Conservation (phyloP, 176 grass and related monocot genomes). For the Aegilops bicornis region DNA sequence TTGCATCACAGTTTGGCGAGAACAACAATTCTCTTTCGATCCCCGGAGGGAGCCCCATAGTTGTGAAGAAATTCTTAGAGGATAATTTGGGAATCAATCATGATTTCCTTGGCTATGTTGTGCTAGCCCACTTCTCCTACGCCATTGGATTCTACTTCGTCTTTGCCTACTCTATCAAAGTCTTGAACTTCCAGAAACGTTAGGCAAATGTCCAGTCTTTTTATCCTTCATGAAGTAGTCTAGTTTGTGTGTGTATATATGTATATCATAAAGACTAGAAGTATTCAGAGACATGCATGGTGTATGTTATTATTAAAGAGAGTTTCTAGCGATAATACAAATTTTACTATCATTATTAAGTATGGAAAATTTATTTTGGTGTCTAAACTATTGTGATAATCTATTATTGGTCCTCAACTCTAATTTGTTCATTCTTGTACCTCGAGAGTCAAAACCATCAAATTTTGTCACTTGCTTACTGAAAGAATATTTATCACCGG, state of each 20-base stretch:
- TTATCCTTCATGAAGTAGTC: background rate
- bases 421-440: no score
- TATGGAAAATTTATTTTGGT: no score
- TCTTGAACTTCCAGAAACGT: constrained; percentile 79
- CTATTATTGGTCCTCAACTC: no score
- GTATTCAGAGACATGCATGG: no score
- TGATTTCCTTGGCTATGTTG: constrained; percentile 59
- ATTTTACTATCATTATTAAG: no score
- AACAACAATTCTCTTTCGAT: constrained; percentile 9
- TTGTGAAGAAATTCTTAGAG: constrained; percentile 48
- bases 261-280: background rate
- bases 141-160: constrained; percentile 55
- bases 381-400: no score
- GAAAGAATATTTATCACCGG: no score
- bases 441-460: no score
- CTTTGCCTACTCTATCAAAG: constrained; percentile 77
- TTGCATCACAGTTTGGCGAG: constrained; percentile 64
- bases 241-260: background rate
- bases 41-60: constrained; percentile 16
- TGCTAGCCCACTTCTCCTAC: constrained; percentile 63
- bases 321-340: no score
- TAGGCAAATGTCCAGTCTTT: constrained; percentile 19
- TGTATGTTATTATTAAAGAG: no score
- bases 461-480: no score
- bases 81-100: constrained; percentile 47